Conservation (phyloP, 2,329 filamentous ascomycete species). For the Aspergillus ustus region DNA sequence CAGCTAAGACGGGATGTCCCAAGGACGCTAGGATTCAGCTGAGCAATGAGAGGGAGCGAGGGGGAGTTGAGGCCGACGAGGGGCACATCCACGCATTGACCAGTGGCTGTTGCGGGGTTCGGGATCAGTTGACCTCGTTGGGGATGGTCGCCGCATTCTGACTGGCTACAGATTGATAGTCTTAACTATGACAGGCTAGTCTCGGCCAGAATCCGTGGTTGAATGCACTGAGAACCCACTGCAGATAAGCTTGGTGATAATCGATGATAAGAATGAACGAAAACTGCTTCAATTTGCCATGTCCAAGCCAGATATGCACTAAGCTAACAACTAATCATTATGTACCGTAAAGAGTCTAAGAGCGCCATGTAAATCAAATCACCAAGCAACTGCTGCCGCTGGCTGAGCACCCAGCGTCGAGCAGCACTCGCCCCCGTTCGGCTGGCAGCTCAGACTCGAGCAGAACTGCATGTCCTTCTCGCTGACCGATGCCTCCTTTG, state of each 20-base stretch:
- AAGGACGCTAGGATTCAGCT: neutral
- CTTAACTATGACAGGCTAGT: neutral
- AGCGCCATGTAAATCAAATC: neutral
- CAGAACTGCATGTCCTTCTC: conserved; percentile 40
- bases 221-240: neutral
- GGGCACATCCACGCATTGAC: neutral
- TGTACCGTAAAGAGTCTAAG: neutral
- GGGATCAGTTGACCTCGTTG: neutral
- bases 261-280: neutral
- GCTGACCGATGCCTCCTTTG: conserved; percentile 29
- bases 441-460: conserved; percentile 25
- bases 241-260: neutral
- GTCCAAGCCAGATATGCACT: neutral
- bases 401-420: conserved; percentile 1
- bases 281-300: neutral
- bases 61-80: neutral
- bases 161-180: neutral
- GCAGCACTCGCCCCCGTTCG: conserved; percentile 1
- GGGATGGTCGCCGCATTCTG: neutral
- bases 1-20: neutral
- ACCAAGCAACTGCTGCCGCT: conserved; percentile 14
- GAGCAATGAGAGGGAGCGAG: neutral
- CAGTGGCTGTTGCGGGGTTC: neutral
- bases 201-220: neutral
- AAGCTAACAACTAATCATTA: neutral